Evolutionary conservation across 2,329 filamentous ascomycete species (phyloP).

Genomic region (Trichophyton schoenleinii): DNA sequence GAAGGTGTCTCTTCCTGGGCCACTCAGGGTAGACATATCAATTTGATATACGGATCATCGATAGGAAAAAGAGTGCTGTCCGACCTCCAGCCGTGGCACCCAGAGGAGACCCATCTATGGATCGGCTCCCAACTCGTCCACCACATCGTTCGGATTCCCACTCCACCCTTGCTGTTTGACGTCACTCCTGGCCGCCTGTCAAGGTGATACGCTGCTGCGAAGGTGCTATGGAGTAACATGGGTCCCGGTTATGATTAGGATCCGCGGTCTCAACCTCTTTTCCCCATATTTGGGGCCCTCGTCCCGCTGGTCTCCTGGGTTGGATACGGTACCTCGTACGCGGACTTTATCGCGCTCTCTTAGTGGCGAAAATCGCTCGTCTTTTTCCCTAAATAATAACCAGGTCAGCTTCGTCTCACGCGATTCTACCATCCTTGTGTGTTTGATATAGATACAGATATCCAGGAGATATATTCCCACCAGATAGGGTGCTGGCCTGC

Average conservation of each 20-base stretch:
- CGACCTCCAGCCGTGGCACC: not conserved
- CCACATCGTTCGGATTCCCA: not conserved
- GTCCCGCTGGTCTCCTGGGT: not conserved
- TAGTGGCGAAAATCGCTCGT: not conserved
- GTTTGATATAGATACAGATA: not conserved
- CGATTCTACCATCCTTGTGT: not conserved
- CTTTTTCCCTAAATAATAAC: not conserved
- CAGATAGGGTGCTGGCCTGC: not conserved
- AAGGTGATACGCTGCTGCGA: not conserved
- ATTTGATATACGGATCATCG: not conserved
- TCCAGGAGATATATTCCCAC: not conserved
- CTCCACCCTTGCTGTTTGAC: not conserved
- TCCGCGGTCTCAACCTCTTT: not conserved
- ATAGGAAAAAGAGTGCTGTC: not conserved
- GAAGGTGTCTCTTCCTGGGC: not conserved
- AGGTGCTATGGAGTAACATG: not conserved
- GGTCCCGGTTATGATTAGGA: not conserved
- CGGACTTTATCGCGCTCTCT: not conserved
- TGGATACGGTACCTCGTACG: not conserved
- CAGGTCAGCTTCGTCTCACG: not conserved
- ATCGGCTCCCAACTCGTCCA: not conserved
- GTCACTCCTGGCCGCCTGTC: not conserved
- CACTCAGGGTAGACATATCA: not conserved
- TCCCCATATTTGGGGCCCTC: not conserved
- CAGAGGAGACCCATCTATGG: too few relatives aligned